A percentile compares a stretch with the other conserved stretches of the same genome.
These are phyloP conservation scores for Solanum hybrid DNA, from an alignment of 305 asterid genomes.

Conservation along the genomic window DNA sequence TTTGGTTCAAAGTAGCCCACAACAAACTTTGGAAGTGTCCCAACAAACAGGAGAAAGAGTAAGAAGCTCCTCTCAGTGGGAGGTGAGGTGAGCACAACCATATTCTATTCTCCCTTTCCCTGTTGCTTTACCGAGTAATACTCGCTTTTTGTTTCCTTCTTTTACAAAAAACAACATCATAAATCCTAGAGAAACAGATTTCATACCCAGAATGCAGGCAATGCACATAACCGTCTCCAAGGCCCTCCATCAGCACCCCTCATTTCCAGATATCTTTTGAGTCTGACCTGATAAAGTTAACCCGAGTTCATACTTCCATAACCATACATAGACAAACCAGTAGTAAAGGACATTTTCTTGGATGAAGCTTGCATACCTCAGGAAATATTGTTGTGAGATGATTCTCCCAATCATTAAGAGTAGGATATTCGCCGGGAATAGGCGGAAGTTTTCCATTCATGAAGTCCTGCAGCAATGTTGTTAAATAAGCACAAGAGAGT, in stretches of 20 bases:
- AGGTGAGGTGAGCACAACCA: neutral
- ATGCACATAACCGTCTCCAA: constrained; percentile 87
- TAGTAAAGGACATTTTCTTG: neutral
- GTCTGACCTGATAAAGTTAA: constrained; percentile 62
- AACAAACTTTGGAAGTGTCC: neutral
- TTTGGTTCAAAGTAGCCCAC: neutral
- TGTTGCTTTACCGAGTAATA: neutral
- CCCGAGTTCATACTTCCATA: neutral
- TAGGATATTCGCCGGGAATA: constrained; percentile 86
- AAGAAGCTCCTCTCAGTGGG: neutral
- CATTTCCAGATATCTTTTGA: constrained; percentile 93
- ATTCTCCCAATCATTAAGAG: constrained; percentile 90
- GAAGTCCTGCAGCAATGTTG: constrained; percentile 54
- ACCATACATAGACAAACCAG: neutral
- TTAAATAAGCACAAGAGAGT: neutral
- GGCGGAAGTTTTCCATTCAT: constrained; percentile 81
- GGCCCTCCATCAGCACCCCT: constrained; percentile 99
- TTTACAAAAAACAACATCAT: neutral
- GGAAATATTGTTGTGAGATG: constrained; percentile 92
- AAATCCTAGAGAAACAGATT: neutral
- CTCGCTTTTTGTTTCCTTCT: neutral
- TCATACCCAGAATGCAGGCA: constrained; percentile 94
- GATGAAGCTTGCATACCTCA: constrained; percentile 38
- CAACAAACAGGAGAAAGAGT: neutral
- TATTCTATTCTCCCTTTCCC: neutral